Percentiles rank a stretch among this genome's conserved stretches.
phyloP scores from a whole-genome alignment of 768 basidiomycete genomes.

The Bullera alba region DNA sequence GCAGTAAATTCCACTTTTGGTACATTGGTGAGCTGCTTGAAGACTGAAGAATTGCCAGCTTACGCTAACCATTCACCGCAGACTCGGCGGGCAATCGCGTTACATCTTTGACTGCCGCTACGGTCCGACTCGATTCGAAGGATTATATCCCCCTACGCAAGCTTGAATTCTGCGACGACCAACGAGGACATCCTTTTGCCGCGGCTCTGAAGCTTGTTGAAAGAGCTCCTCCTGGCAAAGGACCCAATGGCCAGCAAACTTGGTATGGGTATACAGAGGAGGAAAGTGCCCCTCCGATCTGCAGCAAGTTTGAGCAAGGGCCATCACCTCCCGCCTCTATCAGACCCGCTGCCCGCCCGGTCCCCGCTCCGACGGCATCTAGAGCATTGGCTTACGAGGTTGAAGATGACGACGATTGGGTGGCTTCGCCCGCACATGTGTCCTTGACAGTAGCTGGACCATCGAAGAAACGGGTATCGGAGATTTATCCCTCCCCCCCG shows the following conservation, averaged over 20 bases:
- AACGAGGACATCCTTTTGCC: conserved; percentile 29
- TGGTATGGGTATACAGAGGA: conserved; percentile 33
- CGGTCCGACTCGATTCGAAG: conserved; percentile 26
- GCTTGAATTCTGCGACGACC: conserved; percentile 24
- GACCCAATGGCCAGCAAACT: conserved; percentile 5
- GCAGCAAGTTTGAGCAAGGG: conserved; percentile 22
- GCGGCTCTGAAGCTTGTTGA: conserved; percentile 28
- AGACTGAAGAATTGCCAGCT: background rate
- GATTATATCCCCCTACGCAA: conserved; percentile 33
- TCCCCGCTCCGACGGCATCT: too few species aligned
- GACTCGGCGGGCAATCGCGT: conserved; percentile 20
- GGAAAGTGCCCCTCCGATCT: conserved; percentile 34
- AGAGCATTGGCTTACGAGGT: too few species aligned
- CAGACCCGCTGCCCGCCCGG: too few species aligned
- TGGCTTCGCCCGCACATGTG: background rate
- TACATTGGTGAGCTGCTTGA: conserved; percentile 31
- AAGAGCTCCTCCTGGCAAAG: conserved; percentile 1
- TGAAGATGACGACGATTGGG: background rate
- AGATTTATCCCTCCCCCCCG: too few species aligned
- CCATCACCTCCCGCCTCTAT: background rate
- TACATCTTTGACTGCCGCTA: conserved; percentile 10
- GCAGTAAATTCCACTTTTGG: conserved; percentile 31
- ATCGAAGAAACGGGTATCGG: too few species aligned
- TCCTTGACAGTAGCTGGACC: too few species aligned
- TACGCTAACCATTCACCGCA: conserved; percentile 6